These are phyloP conservation scores for Penicillium sp. DNA, from an alignment of 2,329 filamentous ascomycete species.

Conservation along the genomic window DNA sequence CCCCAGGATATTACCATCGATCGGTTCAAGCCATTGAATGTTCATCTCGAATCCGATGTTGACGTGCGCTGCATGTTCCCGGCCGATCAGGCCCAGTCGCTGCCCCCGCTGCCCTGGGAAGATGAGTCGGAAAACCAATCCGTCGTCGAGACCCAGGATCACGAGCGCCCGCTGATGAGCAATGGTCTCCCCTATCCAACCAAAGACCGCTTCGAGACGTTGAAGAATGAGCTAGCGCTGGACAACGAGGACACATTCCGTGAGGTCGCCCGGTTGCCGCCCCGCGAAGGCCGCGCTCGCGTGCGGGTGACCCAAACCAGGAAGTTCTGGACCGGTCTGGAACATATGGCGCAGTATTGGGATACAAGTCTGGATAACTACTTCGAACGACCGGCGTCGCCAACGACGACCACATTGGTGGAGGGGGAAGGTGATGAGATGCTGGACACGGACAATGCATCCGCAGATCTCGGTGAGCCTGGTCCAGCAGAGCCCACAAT, in stretches of 20 bases:
- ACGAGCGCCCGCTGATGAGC: slow-evolving; percentile 42
- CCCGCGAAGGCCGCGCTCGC: slow-evolving; percentile 50
- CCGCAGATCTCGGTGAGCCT: slow-evolving; percentile 20
- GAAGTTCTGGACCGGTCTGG: slow-evolving; percentile 63
- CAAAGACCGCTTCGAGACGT: slow-evolving; percentile 53
- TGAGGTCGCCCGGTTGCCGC: slow-evolving; percentile 55
- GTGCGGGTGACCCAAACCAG: slow-evolving; percentile 59
- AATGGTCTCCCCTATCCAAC: slow-evolving; percentile 55
- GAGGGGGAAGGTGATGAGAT: slow-evolving; percentile 22
- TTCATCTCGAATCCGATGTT: slow-evolving; percentile 44
- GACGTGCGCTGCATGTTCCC: slow-evolving; percentile 42
- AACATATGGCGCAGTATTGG: slow-evolving; percentile 66
- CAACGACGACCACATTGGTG: slow-evolving; percentile 26
- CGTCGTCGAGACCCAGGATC: slow-evolving; percentile 24
- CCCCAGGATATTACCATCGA: slow-evolving; percentile 47
- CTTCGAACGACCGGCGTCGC: slow-evolving; percentile 44
- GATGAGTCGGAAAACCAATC: slow-evolving; percentile 16
- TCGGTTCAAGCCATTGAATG: slow-evolving; percentile 47
- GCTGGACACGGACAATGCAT: slow-evolving; percentile 26
- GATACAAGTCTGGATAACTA: slow-evolving; percentile 63
- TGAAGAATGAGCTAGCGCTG: slow-evolving; percentile 56
- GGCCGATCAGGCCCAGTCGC: slow-evolving; percentile 36
- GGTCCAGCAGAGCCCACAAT: slow-evolving; percentile 25
- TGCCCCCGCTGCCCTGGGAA: slow-evolving; percentile 47
- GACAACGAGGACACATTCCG: slow-evolving; percentile 62